These are phyloP conservation scores for Ophiostoma australiae DNA, from an alignment of 2,329 filamentous ascomycete genomes.

Conservation along the genomic window DNA sequence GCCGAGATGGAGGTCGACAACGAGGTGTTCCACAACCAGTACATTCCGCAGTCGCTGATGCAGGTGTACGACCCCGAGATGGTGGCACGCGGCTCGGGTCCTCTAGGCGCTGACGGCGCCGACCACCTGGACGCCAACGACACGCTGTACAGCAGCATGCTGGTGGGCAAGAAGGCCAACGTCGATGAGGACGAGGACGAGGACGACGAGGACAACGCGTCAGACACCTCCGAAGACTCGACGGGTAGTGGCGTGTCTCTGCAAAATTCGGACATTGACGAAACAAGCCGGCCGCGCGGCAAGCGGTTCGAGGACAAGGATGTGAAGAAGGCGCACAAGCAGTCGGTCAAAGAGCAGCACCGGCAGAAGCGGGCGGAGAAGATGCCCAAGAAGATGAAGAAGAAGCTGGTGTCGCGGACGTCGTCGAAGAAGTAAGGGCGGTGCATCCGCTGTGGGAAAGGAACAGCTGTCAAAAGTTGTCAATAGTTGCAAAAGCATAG, in stretches of 20 bases:
- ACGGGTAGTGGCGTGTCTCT: constrained; percentile 9
- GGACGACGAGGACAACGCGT: constrained; percentile 24
- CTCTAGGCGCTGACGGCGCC: constrained; percentile 53
- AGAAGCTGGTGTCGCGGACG: constrained; percentile 66
- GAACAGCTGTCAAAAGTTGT: not conserved
- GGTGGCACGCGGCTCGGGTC: constrained; percentile 43
- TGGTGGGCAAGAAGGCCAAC: constrained; percentile 66
- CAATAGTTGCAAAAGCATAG: not conserved
- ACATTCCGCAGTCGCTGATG: constrained; percentile 91
- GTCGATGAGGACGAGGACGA: constrained; percentile 33
- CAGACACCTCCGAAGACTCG: constrained; percentile 19
- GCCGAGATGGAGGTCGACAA: constrained; percentile 71
- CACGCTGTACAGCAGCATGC: constrained; percentile 68
- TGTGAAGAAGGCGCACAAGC: constrained; percentile 80
- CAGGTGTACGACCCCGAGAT: constrained; percentile 96
- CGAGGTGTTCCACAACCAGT: constrained; percentile 91
- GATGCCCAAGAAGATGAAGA: constrained; percentile 95
- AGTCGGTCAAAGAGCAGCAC: constrained; percentile 90
- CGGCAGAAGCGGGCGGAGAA: constrained; percentile 89
- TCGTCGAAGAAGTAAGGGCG: constrained; percentile 32
- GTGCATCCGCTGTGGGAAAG: not conserved
- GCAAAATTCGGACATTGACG: constrained; percentile 31
- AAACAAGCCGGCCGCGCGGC: constrained; percentile 55
- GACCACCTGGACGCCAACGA: constrained; percentile 54
- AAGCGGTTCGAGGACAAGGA: constrained; percentile 90